Evolutionary conservation across 768 basidiomycete species (phyloP), one percentile per base, ranked within the genome.

Genomic region (Sporobolomyces pararoseus): DNA sequence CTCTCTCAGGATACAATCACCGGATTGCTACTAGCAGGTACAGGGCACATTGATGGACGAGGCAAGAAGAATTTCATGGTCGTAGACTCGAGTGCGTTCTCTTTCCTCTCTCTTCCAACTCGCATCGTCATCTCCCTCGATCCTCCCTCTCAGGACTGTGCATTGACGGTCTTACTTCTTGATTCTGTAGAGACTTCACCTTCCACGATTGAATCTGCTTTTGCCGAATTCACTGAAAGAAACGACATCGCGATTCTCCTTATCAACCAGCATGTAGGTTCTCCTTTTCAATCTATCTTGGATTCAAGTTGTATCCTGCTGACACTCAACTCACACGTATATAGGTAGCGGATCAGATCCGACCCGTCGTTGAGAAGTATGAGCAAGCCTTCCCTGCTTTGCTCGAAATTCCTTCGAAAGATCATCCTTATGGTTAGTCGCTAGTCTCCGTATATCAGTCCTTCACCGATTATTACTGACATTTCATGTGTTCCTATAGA

Each of bases 41-140:
- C 98, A 53, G 96, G 96, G 0, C 89, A 99, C 79, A 84, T 97
- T 71, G 87, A 88, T 75, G 86, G 89, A 67, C 85, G 89, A 51
- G 90, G 92, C 82, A 90, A 89, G 84, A 96, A 96, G 88, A 99
- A 97, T 82, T 98, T 99, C 80, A 83, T 98, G 53, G 86, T 97
- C 37, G 96, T 97, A 46, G 95, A 97, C 76, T 78, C 88, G 14
- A 99, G 96, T 97, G 77, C 72, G 89, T 35, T 42, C 6, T n/a
- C 25, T 25, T 37, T 51, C n/a, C 44, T 4, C 31, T 32, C 31
- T 37, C 58, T 31, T 17, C 27, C 17, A 25, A 27, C 50, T 29
- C 44, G 46, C 23, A 44, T 59, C 58, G 39, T 46, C 58, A 59
- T 59, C 58, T 29, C 46, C 59, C 42, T 10, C 58, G 29, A 4